Evolutionary conservation across 1,139 yeast species (phyloP), one percentile per base, ranked within the genome.

Genomic region (Taphrina flavorubra): DNA sequence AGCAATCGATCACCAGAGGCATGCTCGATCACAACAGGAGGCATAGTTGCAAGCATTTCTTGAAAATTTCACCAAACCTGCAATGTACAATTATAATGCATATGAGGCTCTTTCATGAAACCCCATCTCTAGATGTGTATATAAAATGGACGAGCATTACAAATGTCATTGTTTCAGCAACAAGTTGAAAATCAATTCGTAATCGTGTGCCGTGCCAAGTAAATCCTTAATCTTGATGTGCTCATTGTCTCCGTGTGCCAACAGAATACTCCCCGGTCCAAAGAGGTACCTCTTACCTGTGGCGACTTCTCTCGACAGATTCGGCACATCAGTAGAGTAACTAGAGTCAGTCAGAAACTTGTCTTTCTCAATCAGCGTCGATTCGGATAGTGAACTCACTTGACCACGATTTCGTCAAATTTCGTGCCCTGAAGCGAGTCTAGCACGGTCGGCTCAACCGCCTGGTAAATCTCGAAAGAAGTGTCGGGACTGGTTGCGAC

Each of bases 221-320:
- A 88, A 78, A 73, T 86, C 88, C 2, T 76, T 74, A 49, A 83
- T 79, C 8, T 83, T 82, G 40, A 88, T 84, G 73, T 78, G 82
- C 77, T 88, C 92, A 70, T 84, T 77, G 70, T 82, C 88, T 1
- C 87, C 83, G 74, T 87, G 92, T 0, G 92, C 92, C 46, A 85
- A 86, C 47, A 81, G 81, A 70, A 88, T 87, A 1, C 86, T 78
- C 0, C 92, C 92, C 0, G 92, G 90, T 0, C 92, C 92, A 74
- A 86, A 88, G 42, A 87, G 78, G 73, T 85, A 87, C 72, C 86
- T 78, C 42, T 79, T 79, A n/a, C 78, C 77, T 56, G 74, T 72
- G 2, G 80, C 79, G 1, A 65, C 63, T 14, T 57, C 51, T n/a
- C 63, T 57, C 6, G 68, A 65, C 58, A 67, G 49, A 59, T 84